A percentile compares a stretch with the other conserved stretches of the same genome.
phyloP scores from a whole-genome alignment of 208 protist species.

The Novymonas esmeraldas region DNA sequence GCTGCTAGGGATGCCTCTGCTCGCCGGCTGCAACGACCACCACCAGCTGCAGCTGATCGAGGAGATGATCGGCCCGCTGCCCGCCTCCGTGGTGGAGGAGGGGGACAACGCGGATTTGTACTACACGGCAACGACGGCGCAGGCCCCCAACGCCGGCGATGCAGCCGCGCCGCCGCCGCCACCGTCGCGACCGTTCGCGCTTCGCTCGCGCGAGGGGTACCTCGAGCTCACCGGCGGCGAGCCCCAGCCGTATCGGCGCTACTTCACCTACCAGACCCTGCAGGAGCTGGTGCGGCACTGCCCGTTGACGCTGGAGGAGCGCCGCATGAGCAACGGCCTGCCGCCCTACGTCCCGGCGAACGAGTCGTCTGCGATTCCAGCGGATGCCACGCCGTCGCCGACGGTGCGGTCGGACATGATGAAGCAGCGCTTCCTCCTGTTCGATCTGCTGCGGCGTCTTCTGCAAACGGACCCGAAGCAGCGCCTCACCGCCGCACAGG shows the following conservation, averaged over 20 bases:
- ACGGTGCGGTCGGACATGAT: conserved; percentile 60
- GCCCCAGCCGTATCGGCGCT: conserved; percentile 55
- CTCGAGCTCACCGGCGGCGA: conserved; percentile 25
- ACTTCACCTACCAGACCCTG: conserved; percentile 73
- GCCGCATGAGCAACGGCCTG: conserved; percentile 53
- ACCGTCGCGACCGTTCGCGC: conserved; percentile 2
- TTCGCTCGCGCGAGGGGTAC: conserved; percentile 26
- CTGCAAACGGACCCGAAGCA: conserved; percentile 56
- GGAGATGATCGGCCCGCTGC: conserved; percentile 91
- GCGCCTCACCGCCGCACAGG: conserved; percentile 63
- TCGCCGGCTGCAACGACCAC: conserved; percentile 92
- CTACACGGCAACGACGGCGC: conserved; percentile 31
- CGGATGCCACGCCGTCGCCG: conserved; percentile 14
- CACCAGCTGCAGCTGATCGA: conserved; percentile 96
- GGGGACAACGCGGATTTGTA: conserved; percentile 46
- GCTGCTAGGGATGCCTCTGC: conserved; percentile 93
- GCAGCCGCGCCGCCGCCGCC: neutral
- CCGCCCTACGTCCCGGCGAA: conserved; percentile 37
- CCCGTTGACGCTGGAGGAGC: conserved; percentile 63
- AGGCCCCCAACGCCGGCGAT: neutral
- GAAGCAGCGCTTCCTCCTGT: conserved; percentile 76
- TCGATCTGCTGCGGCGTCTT: conserved; percentile 66
- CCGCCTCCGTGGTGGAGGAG: conserved; percentile 57
- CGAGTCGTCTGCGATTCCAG: conserved; percentile 21
- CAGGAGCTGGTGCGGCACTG: conserved; percentile 72